These are phyloP conservation scores for Wallacemonas sp. DNA, from an alignment of 208 protist species.

Conservation along the genomic window DNA sequence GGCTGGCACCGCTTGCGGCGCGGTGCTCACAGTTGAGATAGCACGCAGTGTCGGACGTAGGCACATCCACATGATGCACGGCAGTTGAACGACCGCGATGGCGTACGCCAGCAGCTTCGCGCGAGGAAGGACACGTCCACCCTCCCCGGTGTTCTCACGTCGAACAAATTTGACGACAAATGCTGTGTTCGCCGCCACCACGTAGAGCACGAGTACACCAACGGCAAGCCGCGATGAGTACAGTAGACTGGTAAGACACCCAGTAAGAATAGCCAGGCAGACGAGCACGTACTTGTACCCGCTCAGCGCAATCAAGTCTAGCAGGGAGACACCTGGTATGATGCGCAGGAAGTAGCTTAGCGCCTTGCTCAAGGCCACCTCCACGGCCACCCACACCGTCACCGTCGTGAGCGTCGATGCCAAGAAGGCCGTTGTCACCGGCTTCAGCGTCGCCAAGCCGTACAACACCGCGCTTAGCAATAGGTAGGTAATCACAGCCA, in stretches of 20 bases:
- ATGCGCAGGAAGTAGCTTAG: constrained; percentile 42
- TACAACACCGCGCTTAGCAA: constrained; percentile 62
- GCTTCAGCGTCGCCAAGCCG: constrained; percentile 30
- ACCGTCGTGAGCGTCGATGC: constrained; percentile 46
- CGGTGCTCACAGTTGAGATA: too few species aligned
- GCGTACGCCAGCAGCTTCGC: constrained; percentile 46
- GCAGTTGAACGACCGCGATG: constrained; percentile 40
- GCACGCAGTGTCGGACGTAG: constrained; percentile 26
- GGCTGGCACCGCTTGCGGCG: too few species aligned
- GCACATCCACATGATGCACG: constrained; percentile 53
- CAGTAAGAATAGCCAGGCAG: constrained; percentile 45
- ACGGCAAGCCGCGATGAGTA: constrained; percentile 10
- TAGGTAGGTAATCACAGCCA: constrained; percentile 79
- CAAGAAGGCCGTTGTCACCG: constrained; percentile 57
- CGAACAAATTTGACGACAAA: constrained; percentile 36
- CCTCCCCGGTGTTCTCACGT: constrained; percentile 30
- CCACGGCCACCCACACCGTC: constrained; percentile 47
- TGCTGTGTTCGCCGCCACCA: constrained; percentile 37
- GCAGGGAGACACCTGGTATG: constrained; percentile 26
- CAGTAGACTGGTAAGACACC: constrained; percentile 22
- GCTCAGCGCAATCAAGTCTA: constrained; percentile 51
- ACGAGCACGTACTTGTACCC: constrained; percentile 84
- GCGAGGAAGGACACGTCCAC: constrained; percentile 41
- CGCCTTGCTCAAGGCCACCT: constrained; percentile 49
- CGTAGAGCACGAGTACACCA: constrained; percentile 39